Conservation (phyloP, 495 filamentous ascomycete genomes). For the Glutinoglossum americanum region DNA sequence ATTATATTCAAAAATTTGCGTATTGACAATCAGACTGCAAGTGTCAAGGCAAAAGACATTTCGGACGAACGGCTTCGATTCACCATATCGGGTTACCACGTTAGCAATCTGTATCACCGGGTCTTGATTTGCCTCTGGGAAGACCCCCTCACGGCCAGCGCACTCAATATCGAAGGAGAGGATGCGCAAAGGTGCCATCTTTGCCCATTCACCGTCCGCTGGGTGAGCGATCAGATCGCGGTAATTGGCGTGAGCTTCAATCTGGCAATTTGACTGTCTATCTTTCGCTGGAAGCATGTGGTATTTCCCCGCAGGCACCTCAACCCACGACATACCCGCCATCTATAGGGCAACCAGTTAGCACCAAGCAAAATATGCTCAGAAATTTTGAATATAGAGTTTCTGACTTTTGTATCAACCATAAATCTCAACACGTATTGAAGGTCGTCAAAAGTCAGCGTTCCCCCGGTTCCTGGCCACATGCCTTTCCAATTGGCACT, state of each 20-base stretch:
- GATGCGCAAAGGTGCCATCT: constrained; percentile 87
- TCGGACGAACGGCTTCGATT: constrained; percentile 81
- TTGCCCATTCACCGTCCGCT: constrained; percentile 88
- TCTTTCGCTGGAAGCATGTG: constrained; percentile 33
- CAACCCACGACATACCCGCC: constrained; percentile 93
- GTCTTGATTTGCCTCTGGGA: constrained; percentile 77
- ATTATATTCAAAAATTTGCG: constrained; percentile 66
- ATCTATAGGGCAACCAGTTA: constrained; percentile 26
- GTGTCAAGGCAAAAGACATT: constrained; percentile 91
- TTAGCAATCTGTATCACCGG: constrained; percentile 98
- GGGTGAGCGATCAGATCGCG: constrained; percentile 67
- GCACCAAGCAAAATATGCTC: not conserved
- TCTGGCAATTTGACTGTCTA: constrained; percentile 77
- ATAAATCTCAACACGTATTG: constrained; percentile 92
- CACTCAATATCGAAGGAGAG: constrained; percentile 98
- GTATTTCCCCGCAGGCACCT: constrained; percentile 57
- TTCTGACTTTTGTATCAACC: constrained; percentile 66
- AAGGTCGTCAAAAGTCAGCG: constrained; percentile 84
- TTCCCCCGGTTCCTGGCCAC: constrained; percentile 44
- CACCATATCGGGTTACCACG: constrained; percentile 88
- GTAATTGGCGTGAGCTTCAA: constrained; percentile 73
- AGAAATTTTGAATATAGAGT: not conserved
- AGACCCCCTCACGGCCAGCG: constrained; percentile 89
- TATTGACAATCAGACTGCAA: constrained; percentile 83
- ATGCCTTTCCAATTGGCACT: constrained; percentile 72